These are phyloP conservation scores for Sporothrix pallida DNA, from an alignment of 2,329 filamentous ascomycete species.

Conservation along the genomic window DNA sequence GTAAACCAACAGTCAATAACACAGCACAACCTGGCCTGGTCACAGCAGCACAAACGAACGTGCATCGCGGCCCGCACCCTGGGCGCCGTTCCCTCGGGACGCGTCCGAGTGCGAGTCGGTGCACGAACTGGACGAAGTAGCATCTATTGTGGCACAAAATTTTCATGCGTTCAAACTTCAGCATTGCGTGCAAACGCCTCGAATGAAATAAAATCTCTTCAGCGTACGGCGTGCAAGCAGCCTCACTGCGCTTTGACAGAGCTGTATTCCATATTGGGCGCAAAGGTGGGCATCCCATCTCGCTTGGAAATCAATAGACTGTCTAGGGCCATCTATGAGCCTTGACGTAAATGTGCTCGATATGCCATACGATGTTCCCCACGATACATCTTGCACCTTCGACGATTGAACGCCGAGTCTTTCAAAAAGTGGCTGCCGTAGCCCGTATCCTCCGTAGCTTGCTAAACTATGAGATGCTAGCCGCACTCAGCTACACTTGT, in stretches of 20 bases:
- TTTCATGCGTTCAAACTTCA: background rate
- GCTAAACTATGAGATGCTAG: background rate
- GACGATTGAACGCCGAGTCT: no score
- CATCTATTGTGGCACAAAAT: background rate
- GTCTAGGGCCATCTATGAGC: background rate
- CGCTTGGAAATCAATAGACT: background rate
- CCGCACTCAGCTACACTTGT: no score
- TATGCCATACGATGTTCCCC: background rate
- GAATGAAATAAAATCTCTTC: no score
- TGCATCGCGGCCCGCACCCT: slow-evolving; percentile 12
- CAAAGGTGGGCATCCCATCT: background rate
- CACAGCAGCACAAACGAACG: background rate
- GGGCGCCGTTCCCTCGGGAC: background rate
- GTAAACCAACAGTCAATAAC: background rate
- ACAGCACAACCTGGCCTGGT: background rate
- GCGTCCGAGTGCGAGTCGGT: background rate
- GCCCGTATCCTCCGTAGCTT: slow-evolving; percentile 3
- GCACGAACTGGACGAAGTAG: background rate
- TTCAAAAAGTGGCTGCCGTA: no score
- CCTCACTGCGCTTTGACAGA: background rate
- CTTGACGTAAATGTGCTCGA: background rate
- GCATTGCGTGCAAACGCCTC: no score
- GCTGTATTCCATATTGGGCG: background rate
- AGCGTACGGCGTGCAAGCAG: no score
- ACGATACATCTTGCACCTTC: background rate